Evolutionary conservation across 2,329 filamentous ascomycete genomes (phyloP).

Genomic region (Penicillium sp.): DNA sequence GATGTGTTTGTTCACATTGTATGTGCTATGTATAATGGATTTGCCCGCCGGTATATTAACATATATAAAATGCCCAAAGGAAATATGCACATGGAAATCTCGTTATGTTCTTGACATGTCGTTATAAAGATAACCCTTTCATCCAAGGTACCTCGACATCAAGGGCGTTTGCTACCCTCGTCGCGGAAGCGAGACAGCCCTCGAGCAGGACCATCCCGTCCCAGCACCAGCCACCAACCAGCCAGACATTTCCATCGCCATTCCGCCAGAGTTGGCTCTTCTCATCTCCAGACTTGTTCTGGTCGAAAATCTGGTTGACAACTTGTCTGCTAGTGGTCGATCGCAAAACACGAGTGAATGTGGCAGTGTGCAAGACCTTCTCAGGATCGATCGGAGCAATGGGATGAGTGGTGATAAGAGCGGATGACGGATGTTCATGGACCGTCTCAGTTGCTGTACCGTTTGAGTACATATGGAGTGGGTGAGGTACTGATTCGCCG

Average conservation of each 20-base stretch:
- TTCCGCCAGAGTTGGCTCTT: conserved; percentile 48
- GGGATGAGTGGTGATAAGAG: conserved; percentile 7
- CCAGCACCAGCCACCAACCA: conserved; percentile 63
- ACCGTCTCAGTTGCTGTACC: conserved; percentile 1
- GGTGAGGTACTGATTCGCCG: neutral
- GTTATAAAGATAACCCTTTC: neutral
- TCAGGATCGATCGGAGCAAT: conserved; percentile 5
- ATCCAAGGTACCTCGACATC: conserved; percentile 46
- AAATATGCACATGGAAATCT: neutral
- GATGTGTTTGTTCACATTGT: neutral
- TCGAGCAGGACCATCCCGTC: conserved; percentile 63
- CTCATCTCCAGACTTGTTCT: neutral
- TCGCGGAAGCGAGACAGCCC: conserved; percentile 60
- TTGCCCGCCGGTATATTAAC: neutral
- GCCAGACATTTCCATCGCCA: conserved; percentile 54
- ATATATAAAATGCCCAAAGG: neutral
- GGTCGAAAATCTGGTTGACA: conserved; percentile 1
- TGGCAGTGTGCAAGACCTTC: conserved; percentile 8
- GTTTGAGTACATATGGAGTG: conserved; percentile 8
- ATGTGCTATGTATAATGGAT: neutral
- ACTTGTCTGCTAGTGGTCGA: conserved; percentile 9
- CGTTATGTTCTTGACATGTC: neutral
- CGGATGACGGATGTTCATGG: conserved; percentile 8
- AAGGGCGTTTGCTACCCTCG: conserved; percentile 54
- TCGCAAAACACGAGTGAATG: conserved; percentile 10